Conservation (phyloP, 805 yeast species). For the Candida silvicultrix region DNA sequence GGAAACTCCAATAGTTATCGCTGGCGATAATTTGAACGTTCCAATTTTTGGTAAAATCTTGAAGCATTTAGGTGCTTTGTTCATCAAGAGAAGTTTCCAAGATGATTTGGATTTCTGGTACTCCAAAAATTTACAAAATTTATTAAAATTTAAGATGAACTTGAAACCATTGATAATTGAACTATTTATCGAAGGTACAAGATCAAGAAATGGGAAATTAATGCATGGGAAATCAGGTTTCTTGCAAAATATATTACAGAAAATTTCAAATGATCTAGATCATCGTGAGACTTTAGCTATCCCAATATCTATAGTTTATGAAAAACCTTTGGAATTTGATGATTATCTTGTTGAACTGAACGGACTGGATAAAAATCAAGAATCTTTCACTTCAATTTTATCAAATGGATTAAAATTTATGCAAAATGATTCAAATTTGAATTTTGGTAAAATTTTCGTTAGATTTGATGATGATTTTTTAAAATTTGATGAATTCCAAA, state of each 20-base stretch:
- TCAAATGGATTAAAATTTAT: conserved; percentile 7
- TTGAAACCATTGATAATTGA: conserved; percentile 9
- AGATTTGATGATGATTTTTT: conserved; percentile 9
- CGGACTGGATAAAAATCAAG: conserved; percentile 18
- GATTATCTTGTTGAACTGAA: conserved; percentile 18
- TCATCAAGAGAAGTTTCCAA: conserved; percentile 15
- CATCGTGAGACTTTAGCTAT: conserved; percentile 4
- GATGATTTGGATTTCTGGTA: conserved; percentile 13
- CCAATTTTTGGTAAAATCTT: conserved; percentile 16
- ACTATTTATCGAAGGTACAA: conserved; percentile 18
- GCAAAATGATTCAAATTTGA: conserved; percentile 3
- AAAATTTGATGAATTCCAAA: conserved; percentile 2
- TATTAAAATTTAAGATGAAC: conserved; percentile 6
- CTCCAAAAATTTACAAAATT: conserved; percentile 5
- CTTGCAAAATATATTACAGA: conserved; percentile 11
- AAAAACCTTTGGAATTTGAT: conserved; percentile 19
- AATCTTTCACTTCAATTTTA: conserved; percentile 13
- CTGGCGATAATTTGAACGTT: conserved; percentile 19
- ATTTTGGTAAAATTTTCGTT: conserved; percentile 17
- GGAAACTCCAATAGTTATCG: conserved; percentile 18
- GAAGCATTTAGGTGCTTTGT: conserved; percentile 15
- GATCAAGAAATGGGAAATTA: conserved; percentile 20
- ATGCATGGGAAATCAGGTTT: conserved; percentile 19
- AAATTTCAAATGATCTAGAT: conserved; percentile 2
- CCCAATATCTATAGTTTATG: conserved; percentile 16